Base-by-base conservation (phyloP, 441 rosid genomes). In the Omphalea diandra region DNA sequence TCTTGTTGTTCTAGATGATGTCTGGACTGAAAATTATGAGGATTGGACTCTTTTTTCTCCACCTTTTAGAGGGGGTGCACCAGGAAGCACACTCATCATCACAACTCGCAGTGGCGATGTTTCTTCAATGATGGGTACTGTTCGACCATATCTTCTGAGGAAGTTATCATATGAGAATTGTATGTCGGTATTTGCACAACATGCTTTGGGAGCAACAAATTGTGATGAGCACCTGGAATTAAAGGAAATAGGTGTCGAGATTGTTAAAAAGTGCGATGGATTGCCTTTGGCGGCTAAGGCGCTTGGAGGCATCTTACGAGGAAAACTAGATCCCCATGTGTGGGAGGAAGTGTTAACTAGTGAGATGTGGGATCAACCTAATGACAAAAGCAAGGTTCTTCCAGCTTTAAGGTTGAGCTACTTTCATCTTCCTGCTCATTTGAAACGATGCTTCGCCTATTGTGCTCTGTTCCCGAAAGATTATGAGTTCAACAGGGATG, bases 281-380 rank as follows among this genome's bases (percentile, higher is more conserved):
- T 31, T 70, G 24, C 74, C 74, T 70, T 35, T 70, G 61, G 74
- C 74, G 14, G 60, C 62, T 2, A 71, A 62, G 32, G 54, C 68
- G 0, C 36, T 68, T 7, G 63, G 71, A 29, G 40, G 53, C 20
- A 15, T 54, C 7, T 40, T 68, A 24, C 63, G 40, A 38, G 22
- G 35, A 18, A n/a, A 68, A 36, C 29, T 1, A 12, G 1, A 40
- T 41, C 43, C 0, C 3, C 8, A 15, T 4, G 59, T 17, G 6
- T 70, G 73, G 73, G 44, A 20, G 3, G 12, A 12, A 2, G 31
- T 60, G 32, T 8, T 70, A 3, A 24, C 6, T 3, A 60, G 58
- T 5, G 38, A 35, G 9, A 60, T 70, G 0, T 70, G 73, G 67
- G 59, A 49, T n/a, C n/a, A n/a, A n/a, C n/a, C n/a, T n/a, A n/a